Evolutionary conservation across 257 asterid genomes (phyloP).

Genomic region (Solanum chiquidenum): DNA sequence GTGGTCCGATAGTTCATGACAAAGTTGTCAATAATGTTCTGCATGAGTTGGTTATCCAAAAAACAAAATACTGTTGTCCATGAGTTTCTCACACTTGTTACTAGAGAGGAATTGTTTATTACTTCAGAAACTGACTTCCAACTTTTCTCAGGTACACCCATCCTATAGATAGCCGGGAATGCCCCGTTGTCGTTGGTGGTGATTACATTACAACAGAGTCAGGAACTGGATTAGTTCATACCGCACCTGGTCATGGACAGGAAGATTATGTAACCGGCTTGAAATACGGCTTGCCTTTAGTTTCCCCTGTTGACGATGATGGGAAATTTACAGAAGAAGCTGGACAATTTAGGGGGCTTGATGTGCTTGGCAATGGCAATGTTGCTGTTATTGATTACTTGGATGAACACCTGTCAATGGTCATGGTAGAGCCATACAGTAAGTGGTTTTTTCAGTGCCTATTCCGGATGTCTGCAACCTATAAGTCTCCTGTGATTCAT

Average conservation of each 20-base stretch:
- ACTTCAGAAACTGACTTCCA: background rate
- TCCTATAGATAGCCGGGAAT: slow-evolving; percentile 74
- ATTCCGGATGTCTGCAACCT: background rate
- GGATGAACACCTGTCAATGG: slow-evolving; percentile 56
- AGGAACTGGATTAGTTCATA: slow-evolving; percentile 97
- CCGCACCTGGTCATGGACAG: slow-evolving; percentile 99
- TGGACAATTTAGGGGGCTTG: slow-evolving; percentile 78
- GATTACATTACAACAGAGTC: slow-evolving; percentile 95
- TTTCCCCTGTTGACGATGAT: slow-evolving; percentile 91
- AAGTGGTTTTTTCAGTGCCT: slow-evolving; percentile 27
- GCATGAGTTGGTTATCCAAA: background rate
- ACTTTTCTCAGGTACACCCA: slow-evolving; percentile 58
- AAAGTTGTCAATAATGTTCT: background rate
- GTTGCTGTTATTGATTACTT: slow-evolving; percentile 70
- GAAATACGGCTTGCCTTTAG: slow-evolving; percentile 69
- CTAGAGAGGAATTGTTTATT: background rate
- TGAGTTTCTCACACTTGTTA: background rate
- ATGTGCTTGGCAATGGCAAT: slow-evolving; percentile 86
- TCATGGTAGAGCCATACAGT: slow-evolving; percentile 95
- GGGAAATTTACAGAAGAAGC: slow-evolving; percentile 92
- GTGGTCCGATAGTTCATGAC: background rate
- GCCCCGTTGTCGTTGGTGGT: slow-evolving; percentile 86
- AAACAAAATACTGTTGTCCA: background rate
- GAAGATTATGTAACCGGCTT: slow-evolving; percentile 89
- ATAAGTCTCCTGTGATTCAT: background rate